phyloP scores from a whole-genome alignment of 1,284 basidiomycete genomes.

The Austroboletus niveus region DNA sequence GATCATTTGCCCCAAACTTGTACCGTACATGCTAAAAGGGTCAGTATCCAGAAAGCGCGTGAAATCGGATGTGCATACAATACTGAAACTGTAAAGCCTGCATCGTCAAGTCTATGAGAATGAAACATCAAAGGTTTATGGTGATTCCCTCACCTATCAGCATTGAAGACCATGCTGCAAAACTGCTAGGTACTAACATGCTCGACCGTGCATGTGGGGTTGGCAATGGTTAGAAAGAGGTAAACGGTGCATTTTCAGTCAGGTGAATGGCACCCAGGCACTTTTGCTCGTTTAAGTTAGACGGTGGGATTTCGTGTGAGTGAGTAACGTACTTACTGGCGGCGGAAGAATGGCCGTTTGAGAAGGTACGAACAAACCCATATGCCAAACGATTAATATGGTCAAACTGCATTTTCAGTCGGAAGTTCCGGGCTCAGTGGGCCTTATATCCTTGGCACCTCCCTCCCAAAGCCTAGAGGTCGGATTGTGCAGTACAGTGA shows the following conservation, averaged over 20 bases:
- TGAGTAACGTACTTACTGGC: no score
- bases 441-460: no score
- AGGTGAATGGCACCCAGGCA: neutral
- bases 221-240: neutral
- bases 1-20: conserved; percentile 9
- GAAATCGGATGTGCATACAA: neutral
- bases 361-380: no score
- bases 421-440: no score
- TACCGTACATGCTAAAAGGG: conserved; percentile 11
- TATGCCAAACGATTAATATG: no score
- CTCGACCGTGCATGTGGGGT: neutral
- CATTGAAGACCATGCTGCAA: neutral
- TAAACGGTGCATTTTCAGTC: neutral
- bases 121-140: neutral
- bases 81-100: neutral
- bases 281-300: no score
- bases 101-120: neutral
- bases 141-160: neutral
- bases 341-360: no score
- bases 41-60: neutral
- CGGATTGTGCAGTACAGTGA: no score
- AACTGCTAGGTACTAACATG: neutral
- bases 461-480: no score
- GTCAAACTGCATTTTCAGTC: no score
- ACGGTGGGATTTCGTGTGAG: no score